A percentile compares a stretch with the other conserved stretches of the same genome.
Evolutionary conservation across 345 rosid species (phyloP).

Genomic region (Erodium maritimum): DNA sequence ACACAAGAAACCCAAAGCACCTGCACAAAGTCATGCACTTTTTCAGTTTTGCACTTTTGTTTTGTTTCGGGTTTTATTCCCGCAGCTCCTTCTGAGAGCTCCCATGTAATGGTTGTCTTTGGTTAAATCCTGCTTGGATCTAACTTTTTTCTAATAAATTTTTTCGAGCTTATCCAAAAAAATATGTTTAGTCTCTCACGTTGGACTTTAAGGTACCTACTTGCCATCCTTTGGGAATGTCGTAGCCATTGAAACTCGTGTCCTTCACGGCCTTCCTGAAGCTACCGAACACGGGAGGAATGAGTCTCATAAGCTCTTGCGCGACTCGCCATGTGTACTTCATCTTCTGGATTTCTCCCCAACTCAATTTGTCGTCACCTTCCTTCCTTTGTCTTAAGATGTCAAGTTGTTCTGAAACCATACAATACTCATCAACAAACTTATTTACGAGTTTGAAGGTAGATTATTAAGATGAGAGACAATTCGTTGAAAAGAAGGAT

Average conservation of each 20-base stretch:
- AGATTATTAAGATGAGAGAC: no score
- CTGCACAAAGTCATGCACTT: background rate
- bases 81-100: no score
- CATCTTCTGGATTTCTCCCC: constrained; percentile 15
- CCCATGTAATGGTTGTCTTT: no score
- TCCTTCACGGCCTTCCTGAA: constrained; percentile 14
- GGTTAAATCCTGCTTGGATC: no score
- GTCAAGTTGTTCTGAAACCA: constrained; percentile 12
- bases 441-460: no score
- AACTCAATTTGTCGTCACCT: constrained; percentile 6
- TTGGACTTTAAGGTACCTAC: background rate
- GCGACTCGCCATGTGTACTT: constrained; percentile 18
- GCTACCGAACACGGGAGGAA: constrained; percentile 13
- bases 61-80: no score
- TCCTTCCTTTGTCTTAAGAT: constrained; percentile 4
- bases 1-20: background rate
- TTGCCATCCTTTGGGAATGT: constrained; percentile 9
- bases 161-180: no score
- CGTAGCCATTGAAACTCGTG: constrained; percentile 9
- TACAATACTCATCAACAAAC: background rate
- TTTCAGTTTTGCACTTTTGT: no score
- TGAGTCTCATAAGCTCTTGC: constrained; percentile 18
- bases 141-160: no score
- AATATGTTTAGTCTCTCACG: no score
- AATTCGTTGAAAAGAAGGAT: no score